Evolutionary conservation across 2,329 filamentous ascomycete genomes (phyloP), one percentile per base, ranked within the genome.

Genomic region (Sporothrix globosa): DNA sequence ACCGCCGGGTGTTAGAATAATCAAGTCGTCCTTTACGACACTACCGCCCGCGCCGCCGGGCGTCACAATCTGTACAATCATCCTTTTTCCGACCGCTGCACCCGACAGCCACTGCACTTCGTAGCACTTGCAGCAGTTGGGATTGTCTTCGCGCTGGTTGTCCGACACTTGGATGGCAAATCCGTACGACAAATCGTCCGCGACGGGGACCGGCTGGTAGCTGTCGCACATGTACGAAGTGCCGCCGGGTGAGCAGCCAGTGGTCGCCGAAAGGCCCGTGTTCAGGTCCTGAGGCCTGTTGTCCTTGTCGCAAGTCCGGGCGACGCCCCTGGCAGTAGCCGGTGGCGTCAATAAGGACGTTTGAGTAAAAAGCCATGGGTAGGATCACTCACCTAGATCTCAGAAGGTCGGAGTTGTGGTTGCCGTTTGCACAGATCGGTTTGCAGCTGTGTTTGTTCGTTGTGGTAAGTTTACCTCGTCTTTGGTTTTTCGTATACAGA

Each of bases 91-190:
- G 10, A 58, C 71, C 2, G 74, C 74, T 13, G 39, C 52, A 34
- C 75, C 75, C 14, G 70, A 69, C 0, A 72, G 54, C 75, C 75
- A 76, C 46, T 72, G 27, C 24, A 76, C 65, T 67, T 75, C 65
- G 70, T 73, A 73, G 71, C 75, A 76, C 65, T 74, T 74, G 72
- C 75, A 76, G 73, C 75, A 76, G 67, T 72, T 73, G 46, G 74
- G 54, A 50, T 74, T 73, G 71, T 73, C 73, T 27, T 70, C 65
- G n/a, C 68, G 56, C 58, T 73, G 70, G 65, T 68, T 71, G 48
- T 72, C 72, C 19, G 72, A 72, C 13, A 74, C 70, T 48, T 73
- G 72, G 70, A 76, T 73, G 27, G 73, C 74, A 63, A 74, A 75
- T 41, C 73, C 74, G 67, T 75, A 74, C 19, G 71, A 72, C 4